Evolutionary conservation across 306 rosid genomes (phyloP), one percentile per base, ranked within the genome.

Genomic region (Medicago lupulina): DNA sequence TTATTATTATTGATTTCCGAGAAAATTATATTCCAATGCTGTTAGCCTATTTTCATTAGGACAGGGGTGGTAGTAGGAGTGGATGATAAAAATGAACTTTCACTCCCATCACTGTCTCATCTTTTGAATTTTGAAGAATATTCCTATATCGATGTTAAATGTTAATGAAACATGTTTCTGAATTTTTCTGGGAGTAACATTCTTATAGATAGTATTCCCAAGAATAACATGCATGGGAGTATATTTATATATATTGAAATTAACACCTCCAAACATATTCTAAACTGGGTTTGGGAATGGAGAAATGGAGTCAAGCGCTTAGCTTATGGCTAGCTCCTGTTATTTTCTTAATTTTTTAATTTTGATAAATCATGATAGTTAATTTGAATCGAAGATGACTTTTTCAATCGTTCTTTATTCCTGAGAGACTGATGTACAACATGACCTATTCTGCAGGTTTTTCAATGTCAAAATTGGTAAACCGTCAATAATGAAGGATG

Each of bases 391-490:
- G 74, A 72, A 54, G 46, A 19, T 65, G 11, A 4, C 46, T 18
- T 43, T 73, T 51, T 77, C 47, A 68, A 44, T 72, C 69, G 19
- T 79, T 74, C 73, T 70, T 40, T 17, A 41, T 68, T 74, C 62
- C n/a, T n/a, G n/a, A n/a, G 9, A 59, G 18, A 6, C 39, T 57
- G 12, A 59, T 41, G 19, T 60, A 39, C 53, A 46, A 46, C 38
- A 43, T n/a, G 67, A 36, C 28, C 38, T 70, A 6, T 78, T 67
- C 4, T 87, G 83, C 86, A 93, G 98, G 87, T 95, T 90, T 83
- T 54, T 70, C 16, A 82, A 89, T 73, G 87, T 95, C 16, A 84
- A 75, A 84, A 86, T 95, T 70, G 96, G 86, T 4, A 76, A 79
- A 18, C 93, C 98, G 49, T 87, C 91, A n/a, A 70, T 80, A 16